Evolutionary conservation across 768 basidiomycete genomes (phyloP).

Genomic region (Pleurotus ostreatus): DNA sequence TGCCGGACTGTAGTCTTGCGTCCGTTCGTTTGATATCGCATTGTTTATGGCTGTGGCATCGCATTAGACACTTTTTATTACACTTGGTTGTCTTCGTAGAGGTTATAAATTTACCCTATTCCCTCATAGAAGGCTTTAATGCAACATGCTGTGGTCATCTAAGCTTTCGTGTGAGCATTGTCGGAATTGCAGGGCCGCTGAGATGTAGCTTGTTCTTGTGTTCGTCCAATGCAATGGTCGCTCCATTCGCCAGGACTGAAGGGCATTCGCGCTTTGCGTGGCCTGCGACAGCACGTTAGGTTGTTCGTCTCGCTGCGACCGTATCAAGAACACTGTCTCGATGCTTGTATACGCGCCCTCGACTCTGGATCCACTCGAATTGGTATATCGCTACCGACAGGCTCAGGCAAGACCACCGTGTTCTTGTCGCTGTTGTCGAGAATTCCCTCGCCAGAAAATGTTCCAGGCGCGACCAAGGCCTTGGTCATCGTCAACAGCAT

Average conservation of each 20-base stretch:
- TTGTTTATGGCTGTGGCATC: slow-evolving; percentile 16
- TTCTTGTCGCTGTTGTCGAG: slow-evolving; percentile 80
- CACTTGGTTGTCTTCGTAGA: slow-evolving; percentile 15
- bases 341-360: slow-evolving; percentile 73
- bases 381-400: slow-evolving; percentile 83
- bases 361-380: slow-evolving; percentile 65
- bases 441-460: slow-evolving; percentile 40
- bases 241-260: neutral
- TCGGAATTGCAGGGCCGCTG: too few relatives aligned
- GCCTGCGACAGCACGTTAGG: neutral
- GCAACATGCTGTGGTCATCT: neutral
- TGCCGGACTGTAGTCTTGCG: neutral
- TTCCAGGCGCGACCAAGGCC: slow-evolving; percentile 47
- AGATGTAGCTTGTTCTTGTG: neutral
- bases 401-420: slow-evolving; percentile 87
- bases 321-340: slow-evolving; percentile 81
- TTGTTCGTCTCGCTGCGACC: slow-evolving; percentile 55
- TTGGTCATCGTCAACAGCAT: slow-evolving; percentile 87
- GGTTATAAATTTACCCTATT: slow-evolving; percentile 29
- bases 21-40: slow-evolving; percentile 14
- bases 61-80: slow-evolving; percentile 33
- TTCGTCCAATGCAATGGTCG: neutral
- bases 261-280: neutral
- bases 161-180: too few relatives aligned
- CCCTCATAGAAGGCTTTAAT: slow-evolving; percentile 28